Conservation (phyloP, 129 eudicot species). For the Chrysanthemum lavandulifolium region DNA sequence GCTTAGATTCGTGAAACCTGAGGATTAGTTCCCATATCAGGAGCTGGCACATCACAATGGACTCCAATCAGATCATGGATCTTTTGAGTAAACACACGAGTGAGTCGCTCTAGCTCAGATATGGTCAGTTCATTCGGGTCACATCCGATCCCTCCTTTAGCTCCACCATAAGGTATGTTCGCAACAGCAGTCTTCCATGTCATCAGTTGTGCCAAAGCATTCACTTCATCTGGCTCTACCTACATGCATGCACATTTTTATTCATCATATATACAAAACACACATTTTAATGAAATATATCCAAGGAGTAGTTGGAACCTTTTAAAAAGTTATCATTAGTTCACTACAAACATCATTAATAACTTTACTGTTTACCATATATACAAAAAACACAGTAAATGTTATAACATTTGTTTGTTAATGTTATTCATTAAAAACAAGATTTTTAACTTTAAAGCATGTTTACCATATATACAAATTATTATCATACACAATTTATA, state of each 20-base stretch:
- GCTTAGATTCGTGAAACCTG: slow-evolving; percentile 47
- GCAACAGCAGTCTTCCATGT: slow-evolving; percentile 99
- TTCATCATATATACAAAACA: neutral
- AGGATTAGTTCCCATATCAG: slow-evolving; percentile 96
- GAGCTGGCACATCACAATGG: slow-evolving; percentile 95
- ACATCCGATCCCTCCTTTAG: slow-evolving; percentile 98
- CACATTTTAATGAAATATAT: neutral
- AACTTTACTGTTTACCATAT: too few species aligned
- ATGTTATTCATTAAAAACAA: too few species aligned
- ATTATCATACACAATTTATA: too few species aligned
- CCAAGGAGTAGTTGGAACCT: too few species aligned
- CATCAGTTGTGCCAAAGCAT: slow-evolving; percentile 96
- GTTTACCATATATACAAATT: too few species aligned
- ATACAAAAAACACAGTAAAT: too few species aligned
- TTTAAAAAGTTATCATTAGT: too few species aligned
- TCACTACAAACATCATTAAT: too few species aligned
- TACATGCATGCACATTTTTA: slow-evolving; percentile 21
- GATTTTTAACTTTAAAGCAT: too few species aligned
- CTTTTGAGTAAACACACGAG: slow-evolving; percentile 91
- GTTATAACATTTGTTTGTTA: too few species aligned
- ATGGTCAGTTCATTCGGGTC: slow-evolving; percentile 60
- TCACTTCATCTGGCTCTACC: slow-evolving; percentile 99
- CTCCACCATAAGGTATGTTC: slow-evolving; percentile 94
- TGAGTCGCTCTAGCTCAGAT: slow-evolving; percentile 81
- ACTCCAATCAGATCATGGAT: slow-evolving; percentile 92